Evolutionary conservation across 495 filamentous ascomycete genomes (phyloP).

Genomic region (Xylaria sp.): DNA sequence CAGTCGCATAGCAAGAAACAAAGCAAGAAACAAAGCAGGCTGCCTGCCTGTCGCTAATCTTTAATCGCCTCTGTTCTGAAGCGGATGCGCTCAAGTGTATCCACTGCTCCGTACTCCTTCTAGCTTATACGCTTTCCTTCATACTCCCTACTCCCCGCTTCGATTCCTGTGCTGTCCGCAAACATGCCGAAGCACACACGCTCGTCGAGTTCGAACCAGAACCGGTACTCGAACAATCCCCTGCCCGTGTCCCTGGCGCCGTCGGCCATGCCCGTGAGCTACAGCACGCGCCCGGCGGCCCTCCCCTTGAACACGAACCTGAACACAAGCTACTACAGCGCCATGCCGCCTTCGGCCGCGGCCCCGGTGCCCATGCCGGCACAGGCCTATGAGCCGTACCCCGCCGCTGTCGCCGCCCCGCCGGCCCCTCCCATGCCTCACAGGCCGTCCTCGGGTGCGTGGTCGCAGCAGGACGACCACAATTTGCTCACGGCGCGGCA

Average conservation of each 20-base stretch:
- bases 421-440: conserved; percentile 48
- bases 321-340: conserved; percentile 35
- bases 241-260: conserved; percentile 43
- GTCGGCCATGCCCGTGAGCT: conserved; percentile 40
- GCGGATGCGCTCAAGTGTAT: background rate
- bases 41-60: conserved; percentile 28
- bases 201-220: conserved; percentile 42
- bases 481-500: conserved; percentile 66
- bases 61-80: conserved; percentile 23
- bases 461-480: conserved; percentile 70
- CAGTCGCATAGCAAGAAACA: conserved; percentile 21
- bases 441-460: conserved; percentile 62
- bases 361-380: conserved; percentile 38
- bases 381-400: conserved; percentile 49
- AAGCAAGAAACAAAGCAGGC: no score
- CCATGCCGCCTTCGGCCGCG: conserved; percentile 35
- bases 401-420: conserved; percentile 40
- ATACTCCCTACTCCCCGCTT: conserved; percentile 27
- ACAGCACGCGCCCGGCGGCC: conserved; percentile 35
- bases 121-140: conserved; percentile 17
- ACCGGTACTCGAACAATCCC: conserved; percentile 42
- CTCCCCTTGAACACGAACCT: conserved; percentile 36
- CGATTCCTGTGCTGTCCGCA: conserved; percentile 2
- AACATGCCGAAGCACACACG: conserved; percentile 48
- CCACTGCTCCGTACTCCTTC: conserved; percentile 15